Evolutionary conservation across 148 eudicot species (phyloP).

Genomic region (Rheum nobile): DNA sequence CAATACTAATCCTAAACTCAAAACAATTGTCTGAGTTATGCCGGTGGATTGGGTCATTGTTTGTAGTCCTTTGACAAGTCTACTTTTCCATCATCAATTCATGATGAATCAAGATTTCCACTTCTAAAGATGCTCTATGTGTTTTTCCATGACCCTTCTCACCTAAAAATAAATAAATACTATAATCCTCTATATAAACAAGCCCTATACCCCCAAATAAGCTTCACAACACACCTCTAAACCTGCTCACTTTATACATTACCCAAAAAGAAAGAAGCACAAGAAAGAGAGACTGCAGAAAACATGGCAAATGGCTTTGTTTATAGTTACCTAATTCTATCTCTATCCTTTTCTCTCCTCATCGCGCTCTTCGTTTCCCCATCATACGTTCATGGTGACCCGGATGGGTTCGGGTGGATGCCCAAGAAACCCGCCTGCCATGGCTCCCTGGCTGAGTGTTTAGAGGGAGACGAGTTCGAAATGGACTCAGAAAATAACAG

Average conservation of each 20-base stretch:
- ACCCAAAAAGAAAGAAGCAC: not conserved
- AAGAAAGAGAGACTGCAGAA: not conserved
- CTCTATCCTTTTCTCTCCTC: not conserved
- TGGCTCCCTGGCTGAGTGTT: constrained; percentile 1
- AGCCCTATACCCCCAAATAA: not conserved
- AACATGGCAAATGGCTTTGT: constrained; percentile 3
- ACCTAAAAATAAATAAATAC: not conserved
- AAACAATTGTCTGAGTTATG: not conserved
- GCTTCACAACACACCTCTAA: not conserved
- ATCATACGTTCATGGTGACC: not conserved
- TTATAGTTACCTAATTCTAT: not conserved
- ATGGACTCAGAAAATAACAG: constrained; percentile 12
- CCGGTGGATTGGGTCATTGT: not conserved
- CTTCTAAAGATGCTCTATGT: constrained; percentile 1
- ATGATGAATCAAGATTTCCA: not conserved
- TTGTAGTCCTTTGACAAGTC: constrained; percentile 6
- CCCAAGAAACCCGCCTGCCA: not conserved
- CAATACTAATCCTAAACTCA: not conserved
- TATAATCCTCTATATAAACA: not conserved
- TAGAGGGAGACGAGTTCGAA: constrained; percentile 4
- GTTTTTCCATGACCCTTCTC: constrained; percentile 7
- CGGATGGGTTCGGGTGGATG: constrained; percentile 4
- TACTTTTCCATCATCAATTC: not conserved
- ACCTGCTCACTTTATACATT: too few species aligned
- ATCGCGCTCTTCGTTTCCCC: not conserved